Evolutionary conservation across 2,329 filamentous ascomycete species (phyloP).

Genomic region (Cadophora malorum): DNA sequence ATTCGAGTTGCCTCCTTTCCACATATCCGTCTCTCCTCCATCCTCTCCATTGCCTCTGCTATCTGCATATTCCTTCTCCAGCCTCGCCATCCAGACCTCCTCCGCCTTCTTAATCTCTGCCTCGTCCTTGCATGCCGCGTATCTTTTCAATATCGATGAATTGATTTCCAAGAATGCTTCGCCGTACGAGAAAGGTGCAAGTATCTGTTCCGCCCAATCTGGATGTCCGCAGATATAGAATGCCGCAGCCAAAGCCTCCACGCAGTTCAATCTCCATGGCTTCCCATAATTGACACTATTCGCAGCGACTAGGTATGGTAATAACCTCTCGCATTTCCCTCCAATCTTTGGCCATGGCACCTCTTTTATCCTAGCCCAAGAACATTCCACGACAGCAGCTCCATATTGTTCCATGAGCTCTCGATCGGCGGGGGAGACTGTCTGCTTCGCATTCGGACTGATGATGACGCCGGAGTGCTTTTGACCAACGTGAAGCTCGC

Average conservation of each 20-base stretch:
- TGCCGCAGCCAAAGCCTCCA: conserved; percentile 89
- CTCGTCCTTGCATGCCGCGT: conserved; percentile 83
- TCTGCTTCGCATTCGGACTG: conserved; percentile 89
- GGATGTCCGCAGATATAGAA: conserved; percentile 91
- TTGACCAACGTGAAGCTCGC: conserved; percentile 89
- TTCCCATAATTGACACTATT: conserved; percentile 98
- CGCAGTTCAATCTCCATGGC: conserved; percentile 94
- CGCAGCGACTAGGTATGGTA: conserved; percentile 95
- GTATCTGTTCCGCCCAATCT: conserved; percentile 87
- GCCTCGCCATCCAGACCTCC: conserved; percentile 84
- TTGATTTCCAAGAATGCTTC: conserved; percentile 92
- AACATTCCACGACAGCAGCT: conserved; percentile 95
- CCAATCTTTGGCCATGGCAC: conserved; percentile 91
- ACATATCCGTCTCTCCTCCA: conserved; percentile 73
- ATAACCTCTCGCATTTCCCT: conserved; percentile 86
- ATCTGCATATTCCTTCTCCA: conserved; percentile 88
- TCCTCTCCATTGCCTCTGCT: conserved; percentile 71
- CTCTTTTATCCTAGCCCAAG: conserved; percentile 91
- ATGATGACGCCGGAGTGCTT: conserved; percentile 92
- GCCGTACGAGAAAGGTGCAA: conserved; percentile 89
- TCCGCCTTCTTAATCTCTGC: conserved; percentile 84
- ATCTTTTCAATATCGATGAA: conserved; percentile 77
- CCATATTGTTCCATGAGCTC: conserved; percentile 86
- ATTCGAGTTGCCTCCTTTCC: conserved; percentile 92
- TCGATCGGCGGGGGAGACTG: conserved; percentile 82